These are phyloP conservation scores for Neurospora tetrasperma DNA, from an alignment of 495 filamentous ascomycete species.

Conservation along the genomic window DNA sequence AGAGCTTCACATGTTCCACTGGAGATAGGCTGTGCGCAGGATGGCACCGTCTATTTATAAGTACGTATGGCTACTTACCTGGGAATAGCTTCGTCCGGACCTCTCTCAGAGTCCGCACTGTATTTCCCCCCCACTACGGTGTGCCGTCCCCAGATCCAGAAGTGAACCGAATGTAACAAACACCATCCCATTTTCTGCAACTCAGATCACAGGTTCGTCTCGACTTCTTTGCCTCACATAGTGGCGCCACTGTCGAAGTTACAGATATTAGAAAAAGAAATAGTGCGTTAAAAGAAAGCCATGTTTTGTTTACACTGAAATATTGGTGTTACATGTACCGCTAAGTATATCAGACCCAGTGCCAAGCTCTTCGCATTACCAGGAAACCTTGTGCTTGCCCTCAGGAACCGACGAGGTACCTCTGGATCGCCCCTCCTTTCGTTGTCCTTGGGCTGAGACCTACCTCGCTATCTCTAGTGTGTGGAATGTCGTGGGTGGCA, in stretches of 20 bases:
- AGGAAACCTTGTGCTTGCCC: neutral
- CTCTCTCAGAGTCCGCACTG: neutral
- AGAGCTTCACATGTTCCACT: neutral
- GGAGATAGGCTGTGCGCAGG: neutral
- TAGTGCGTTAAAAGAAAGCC: neutral
- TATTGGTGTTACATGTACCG: neutral
- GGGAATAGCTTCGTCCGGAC: neutral
- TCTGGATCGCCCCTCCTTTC: neutral
- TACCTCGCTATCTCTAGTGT: no score
- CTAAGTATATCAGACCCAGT: neutral
- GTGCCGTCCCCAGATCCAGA: neutral
- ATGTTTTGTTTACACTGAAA: neutral
- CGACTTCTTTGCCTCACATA: neutral
- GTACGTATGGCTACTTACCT: neutral
- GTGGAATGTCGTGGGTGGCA: neutral
- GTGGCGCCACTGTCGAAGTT: neutral
- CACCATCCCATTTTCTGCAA: neutral
- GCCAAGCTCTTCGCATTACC: neutral
- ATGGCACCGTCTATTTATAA: neutral
- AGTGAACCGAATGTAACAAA: no score
- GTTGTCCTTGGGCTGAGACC: neutral
- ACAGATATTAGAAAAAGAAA: neutral
- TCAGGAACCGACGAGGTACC: neutral
- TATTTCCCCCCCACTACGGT: neutral
- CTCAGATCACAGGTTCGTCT: neutral